These are phyloP conservation scores for Farysia itapuensis DNA, from an alignment of 1,284 basidiomycete species.

Conservation along the genomic window DNA sequence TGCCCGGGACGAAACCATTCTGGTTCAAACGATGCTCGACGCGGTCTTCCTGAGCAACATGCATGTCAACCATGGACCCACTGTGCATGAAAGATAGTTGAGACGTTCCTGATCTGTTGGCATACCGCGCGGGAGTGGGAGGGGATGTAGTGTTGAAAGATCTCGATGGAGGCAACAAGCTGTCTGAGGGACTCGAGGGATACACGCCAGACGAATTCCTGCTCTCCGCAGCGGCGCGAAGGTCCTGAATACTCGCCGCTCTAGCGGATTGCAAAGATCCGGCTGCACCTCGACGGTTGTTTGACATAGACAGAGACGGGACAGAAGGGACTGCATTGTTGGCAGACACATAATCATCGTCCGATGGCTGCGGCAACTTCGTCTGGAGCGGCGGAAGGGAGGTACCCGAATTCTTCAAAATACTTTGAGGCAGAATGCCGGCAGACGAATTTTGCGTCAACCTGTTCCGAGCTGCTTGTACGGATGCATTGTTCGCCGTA, in stretches of 20 bases:
- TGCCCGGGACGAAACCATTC: constrained; percentile 39
- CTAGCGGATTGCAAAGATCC: constrained; percentile 25
- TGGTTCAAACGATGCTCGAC: constrained; percentile 44
- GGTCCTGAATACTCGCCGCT: constrained; percentile 38
- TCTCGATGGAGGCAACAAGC: constrained; percentile 44
- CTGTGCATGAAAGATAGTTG: constrained; percentile 59
- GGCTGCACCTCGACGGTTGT: constrained; percentile 10
- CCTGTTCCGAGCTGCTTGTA: constrained; percentile 37
- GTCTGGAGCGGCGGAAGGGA: background rate
- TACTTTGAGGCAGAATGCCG: constrained; percentile 2
- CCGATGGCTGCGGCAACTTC: background rate
- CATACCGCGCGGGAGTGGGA: constrained; percentile 19
- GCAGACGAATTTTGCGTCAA: constrained; percentile 9
- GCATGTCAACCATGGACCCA: constrained; percentile 62
- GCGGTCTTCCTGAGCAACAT: constrained; percentile 55
- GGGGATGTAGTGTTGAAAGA: constrained; percentile 42
- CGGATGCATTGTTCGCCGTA: constrained; percentile 23
- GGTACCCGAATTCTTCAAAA: no score
- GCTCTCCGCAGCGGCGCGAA: constrained; percentile 25
- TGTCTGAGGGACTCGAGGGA: constrained; percentile 21
- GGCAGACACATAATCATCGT: background rate
- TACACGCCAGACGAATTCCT: constrained; percentile 22
- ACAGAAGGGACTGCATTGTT: no score
- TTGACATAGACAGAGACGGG: background rate
- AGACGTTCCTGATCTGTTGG: constrained; percentile 30